Percentiles rank a stretch among this genome's conserved stretches.
Evolutionary conservation across 257 asterid genomes (phyloP).

Genomic region (Solanum peruvianum): DNA sequence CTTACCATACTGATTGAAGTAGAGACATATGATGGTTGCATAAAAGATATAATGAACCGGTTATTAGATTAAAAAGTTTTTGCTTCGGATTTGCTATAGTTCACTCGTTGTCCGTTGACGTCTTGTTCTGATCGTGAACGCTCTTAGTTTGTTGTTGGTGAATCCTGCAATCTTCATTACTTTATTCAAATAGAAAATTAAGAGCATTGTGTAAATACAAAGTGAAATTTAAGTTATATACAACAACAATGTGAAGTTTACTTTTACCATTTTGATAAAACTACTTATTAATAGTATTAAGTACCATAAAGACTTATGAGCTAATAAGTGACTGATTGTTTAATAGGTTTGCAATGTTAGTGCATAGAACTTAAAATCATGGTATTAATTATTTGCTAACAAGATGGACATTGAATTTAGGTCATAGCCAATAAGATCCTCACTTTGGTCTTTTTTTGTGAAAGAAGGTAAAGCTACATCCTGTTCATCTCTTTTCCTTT

Average conservation of each 20-base stretch:
- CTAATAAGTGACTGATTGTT: background rate
- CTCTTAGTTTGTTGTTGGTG: background rate
- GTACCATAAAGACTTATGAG: background rate
- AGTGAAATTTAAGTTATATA: background rate
- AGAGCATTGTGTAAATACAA: background rate
- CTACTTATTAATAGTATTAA: background rate
- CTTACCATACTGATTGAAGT: no score
- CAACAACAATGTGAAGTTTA: background rate
- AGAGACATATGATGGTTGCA: no score
- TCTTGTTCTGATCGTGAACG: background rate
- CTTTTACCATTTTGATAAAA: background rate
- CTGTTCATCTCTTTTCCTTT: background rate
- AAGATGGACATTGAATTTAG: no score
- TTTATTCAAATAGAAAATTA: background rate
- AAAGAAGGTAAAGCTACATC: no score
- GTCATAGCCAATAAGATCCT: no score
- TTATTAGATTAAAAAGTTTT: no score
- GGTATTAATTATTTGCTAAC: background rate
- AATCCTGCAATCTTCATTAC: background rate
- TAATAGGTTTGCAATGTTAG: background rate
- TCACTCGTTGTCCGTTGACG: background rate
- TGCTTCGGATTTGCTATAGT: background rate
- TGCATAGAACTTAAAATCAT: background rate
- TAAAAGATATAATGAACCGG: no score
- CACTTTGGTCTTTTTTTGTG: no score